Conservation (phyloP, 2,329 filamentous ascomycete species). For the Fusarium vanettenii region DNA sequence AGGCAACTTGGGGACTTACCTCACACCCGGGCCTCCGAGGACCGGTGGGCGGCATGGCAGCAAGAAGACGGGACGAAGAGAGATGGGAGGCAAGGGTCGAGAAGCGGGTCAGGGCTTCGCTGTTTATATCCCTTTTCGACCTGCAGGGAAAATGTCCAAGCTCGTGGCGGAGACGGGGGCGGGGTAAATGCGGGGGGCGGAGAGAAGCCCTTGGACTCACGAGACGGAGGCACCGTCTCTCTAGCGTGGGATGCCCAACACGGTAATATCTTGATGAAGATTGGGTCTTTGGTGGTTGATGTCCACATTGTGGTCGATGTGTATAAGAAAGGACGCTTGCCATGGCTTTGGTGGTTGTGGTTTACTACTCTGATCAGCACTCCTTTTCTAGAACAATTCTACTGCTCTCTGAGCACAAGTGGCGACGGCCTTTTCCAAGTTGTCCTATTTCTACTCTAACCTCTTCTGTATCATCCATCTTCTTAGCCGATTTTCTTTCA, state of each 20-base stretch:
- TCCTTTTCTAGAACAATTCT: not conserved
- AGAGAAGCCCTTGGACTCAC: not conserved
- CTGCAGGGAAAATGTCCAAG: slow-evolving; percentile 20
- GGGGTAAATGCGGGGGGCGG: slow-evolving; percentile 4
- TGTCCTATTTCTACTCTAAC: not conserved
- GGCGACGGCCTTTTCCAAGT: not conserved
- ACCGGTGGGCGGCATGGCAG: slow-evolving; percentile 26
- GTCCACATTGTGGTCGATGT: not conserved
- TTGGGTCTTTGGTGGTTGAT: not conserved
- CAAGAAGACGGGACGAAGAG: not conserved
- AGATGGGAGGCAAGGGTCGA: not conserved
- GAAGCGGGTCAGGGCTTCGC: slow-evolving; percentile 20
- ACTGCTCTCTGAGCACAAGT: not conserved
- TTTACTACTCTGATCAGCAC: not conserved
- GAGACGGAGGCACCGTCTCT: not conserved
- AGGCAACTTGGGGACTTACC: slow-evolving; percentile 6
- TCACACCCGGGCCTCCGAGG: slow-evolving; percentile 30
- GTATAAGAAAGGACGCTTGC: slow-evolving; percentile 5
- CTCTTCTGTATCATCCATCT: not conserved
- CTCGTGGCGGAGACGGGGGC: slow-evolving; percentile 4
- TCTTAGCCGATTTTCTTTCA: not conserved
- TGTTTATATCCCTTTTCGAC: slow-evolving; percentile 37
- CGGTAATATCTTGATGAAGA: not conserved
- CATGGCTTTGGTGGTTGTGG: not conserved
- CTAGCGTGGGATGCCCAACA: not conserved